Conservation (phyloP, 768 basidiomycete genomes). For the Lactifluus echinatus region DNA sequence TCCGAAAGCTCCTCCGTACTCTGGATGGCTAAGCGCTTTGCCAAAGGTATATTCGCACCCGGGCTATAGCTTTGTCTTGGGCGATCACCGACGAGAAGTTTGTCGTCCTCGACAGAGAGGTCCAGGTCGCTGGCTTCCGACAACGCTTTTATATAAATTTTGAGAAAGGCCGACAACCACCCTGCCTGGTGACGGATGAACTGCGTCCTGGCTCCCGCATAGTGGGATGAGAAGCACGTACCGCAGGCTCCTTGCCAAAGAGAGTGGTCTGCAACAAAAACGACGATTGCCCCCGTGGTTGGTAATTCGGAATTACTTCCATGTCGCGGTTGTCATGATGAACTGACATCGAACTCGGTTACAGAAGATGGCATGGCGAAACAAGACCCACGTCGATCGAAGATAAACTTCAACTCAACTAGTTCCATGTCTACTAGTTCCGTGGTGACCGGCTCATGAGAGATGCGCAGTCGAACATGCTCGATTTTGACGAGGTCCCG, state of each 20-base stretch:
- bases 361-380: not conserved
- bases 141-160: constrained; percentile 69
- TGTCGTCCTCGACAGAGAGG: constrained; percentile 65
- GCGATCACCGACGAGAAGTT: constrained; percentile 70
- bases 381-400: constrained; percentile 51
- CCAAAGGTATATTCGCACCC: constrained; percentile 42
- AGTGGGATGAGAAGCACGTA: constrained; percentile 29
- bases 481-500: constrained; percentile 77
- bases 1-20: constrained; percentile 46
- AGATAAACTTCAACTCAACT: constrained; percentile 76
- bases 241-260: constrained; percentile 54
- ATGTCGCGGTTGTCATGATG: constrained; percentile 88
- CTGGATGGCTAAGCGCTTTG: constrained; percentile 46
- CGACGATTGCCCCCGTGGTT: constrained; percentile 43
- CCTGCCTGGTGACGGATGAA: constrained; percentile 19
- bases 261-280: constrained; percentile 63
- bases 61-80: constrained; percentile 53
- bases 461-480: constrained; percentile 73
- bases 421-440: constrained; percentile 77
- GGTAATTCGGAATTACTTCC: constrained; percentile 67
- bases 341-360: constrained; percentile 31
- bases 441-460: constrained; percentile 61
- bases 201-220: not conserved
- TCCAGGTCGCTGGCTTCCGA: constrained; percentile 75
- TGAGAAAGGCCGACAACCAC: constrained; percentile 67